phyloP scores from a whole-genome alignment of 2,329 filamentous ascomycete species.

The Scleromitrula shiraiana region DNA sequence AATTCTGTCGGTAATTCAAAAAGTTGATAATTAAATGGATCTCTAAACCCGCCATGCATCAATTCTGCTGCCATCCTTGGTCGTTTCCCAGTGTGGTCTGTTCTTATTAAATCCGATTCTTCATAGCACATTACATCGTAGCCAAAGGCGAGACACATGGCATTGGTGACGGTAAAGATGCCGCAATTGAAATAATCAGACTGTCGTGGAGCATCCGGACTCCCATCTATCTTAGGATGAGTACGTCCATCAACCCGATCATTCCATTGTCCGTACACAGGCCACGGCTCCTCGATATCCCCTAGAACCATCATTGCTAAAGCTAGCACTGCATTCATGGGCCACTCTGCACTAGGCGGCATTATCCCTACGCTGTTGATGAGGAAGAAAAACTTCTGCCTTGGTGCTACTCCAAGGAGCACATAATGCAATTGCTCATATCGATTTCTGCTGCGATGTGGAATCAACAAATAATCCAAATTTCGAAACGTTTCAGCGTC shows the following conservation, averaged over 20 bases:
- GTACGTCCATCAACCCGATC: background rate
- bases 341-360: background rate
- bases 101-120: background rate
- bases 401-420: background rate
- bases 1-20: background rate
- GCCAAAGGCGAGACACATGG: background rate
- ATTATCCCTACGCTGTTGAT: background rate
- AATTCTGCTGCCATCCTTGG: background rate
- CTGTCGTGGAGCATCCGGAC: constrained; percentile 1
- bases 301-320: background rate
- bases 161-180: background rate
- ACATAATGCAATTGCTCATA: background rate
- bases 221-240: background rate
- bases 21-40: constrained; percentile 1
- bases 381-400: constrained; percentile 1
- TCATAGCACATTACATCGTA: constrained; percentile 1
- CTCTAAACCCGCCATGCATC: background rate
- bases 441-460: background rate
- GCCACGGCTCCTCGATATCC: background rate
- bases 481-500: background rate
- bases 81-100: background rate
- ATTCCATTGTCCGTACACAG: constrained; percentile 1
- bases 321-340: too few relatives aligned
- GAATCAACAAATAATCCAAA: constrained; percentile 1
- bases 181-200: background rate